Evolutionary conservation across 306 rosid genomes (phyloP).

Genomic region (Benincasa hispida): DNA sequence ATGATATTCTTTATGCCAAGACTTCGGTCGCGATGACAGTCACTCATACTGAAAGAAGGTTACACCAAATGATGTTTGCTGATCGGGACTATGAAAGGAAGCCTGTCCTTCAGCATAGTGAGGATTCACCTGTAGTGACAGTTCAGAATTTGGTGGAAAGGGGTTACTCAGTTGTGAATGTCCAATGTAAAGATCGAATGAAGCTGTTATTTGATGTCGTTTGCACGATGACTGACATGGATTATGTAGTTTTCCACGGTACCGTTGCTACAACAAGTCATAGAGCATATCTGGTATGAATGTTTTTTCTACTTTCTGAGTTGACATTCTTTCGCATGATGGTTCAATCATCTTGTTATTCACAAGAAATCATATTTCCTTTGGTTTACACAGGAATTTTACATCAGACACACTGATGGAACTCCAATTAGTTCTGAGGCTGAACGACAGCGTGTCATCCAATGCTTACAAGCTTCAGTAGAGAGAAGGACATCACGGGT

Average conservation of each 20-base stretch:
- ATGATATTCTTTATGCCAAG: slow-evolving; percentile 68
- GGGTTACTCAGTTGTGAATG: slow-evolving; percentile 75
- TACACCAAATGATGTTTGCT: slow-evolving; percentile 92
- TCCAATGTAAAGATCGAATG: slow-evolving; percentile 80
- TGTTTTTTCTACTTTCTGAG: not conserved
- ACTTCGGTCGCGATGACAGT: slow-evolving; percentile 55
- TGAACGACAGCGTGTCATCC: slow-evolving; percentile 77
- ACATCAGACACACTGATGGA: slow-evolving; percentile 85
- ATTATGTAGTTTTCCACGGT: slow-evolving; percentile 83
- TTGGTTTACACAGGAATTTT: slow-evolving; percentile 52
- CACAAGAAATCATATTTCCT: not conserved
- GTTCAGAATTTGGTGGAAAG: slow-evolving; percentile 85
- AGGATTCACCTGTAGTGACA: slow-evolving; percentile 34
- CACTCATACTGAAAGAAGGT: slow-evolving; percentile 67
- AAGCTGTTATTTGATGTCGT: slow-evolving; percentile 73
- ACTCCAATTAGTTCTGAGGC: slow-evolving; percentile 92
- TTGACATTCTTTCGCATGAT: not conserved
- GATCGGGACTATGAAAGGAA: slow-evolving; percentile 77
- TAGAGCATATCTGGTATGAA: slow-evolving; percentile 51
- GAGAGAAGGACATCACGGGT: slow-evolving; percentile 85
- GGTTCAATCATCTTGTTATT: not conserved
- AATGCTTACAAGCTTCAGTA: slow-evolving; percentile 70
- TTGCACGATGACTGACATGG: slow-evolving; percentile 90
- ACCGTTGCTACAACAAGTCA: slow-evolving; percentile 43
- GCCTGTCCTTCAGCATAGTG: slow-evolving; percentile 35